phyloP scores from a whole-genome alignment of 2,329 filamentous ascomycete species.

The Xylaria sp. region DNA sequence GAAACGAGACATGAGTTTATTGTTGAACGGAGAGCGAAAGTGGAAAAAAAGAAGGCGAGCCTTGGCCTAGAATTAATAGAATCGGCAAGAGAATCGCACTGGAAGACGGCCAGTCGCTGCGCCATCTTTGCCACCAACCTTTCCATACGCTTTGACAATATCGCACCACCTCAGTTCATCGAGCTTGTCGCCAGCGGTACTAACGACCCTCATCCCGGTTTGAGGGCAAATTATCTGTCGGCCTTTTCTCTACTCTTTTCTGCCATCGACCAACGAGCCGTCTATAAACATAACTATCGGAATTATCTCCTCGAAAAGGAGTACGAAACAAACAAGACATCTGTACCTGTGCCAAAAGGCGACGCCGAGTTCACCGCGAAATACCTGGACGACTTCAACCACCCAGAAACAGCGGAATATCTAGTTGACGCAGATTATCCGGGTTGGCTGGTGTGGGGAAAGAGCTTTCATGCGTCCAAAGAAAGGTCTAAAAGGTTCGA shows the following conservation, averaged over 20 bases:
- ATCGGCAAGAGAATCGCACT: conserved; percentile 83
- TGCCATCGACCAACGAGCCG: conserved; percentile 86
- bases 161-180: conserved; percentile 84
- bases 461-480: conserved; percentile 82
- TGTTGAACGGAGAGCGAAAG: conserved; percentile 75
- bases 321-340: conserved; percentile 78
- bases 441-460: conserved; percentile 96
- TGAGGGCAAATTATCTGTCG: conserved; percentile 83
- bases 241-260: conserved; percentile 82
- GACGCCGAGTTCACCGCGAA: conserved; percentile 82
- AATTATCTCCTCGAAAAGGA: conserved; percentile 88
- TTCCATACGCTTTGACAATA: conserved; percentile 88
- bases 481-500: conserved; percentile 75
- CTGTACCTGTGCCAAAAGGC: conserved; percentile 77
- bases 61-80: conserved; percentile 85
- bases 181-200: conserved; percentile 84
- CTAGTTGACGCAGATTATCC: conserved; percentile 93
- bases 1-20: conserved; percentile 78
- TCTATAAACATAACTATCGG: conserved; percentile 86
- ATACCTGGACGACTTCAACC: conserved; percentile 81
- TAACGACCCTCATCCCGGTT: conserved; percentile 88
- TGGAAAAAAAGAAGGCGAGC: conserved; percentile 85
- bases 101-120: conserved; percentile 93
- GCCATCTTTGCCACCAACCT: conserved; percentile 91
- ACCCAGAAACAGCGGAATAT: conserved; percentile 79